phyloP scores from a whole-genome alignment of 192 early-diverging fungal species.

The Backusella liffmaniae region DNA sequence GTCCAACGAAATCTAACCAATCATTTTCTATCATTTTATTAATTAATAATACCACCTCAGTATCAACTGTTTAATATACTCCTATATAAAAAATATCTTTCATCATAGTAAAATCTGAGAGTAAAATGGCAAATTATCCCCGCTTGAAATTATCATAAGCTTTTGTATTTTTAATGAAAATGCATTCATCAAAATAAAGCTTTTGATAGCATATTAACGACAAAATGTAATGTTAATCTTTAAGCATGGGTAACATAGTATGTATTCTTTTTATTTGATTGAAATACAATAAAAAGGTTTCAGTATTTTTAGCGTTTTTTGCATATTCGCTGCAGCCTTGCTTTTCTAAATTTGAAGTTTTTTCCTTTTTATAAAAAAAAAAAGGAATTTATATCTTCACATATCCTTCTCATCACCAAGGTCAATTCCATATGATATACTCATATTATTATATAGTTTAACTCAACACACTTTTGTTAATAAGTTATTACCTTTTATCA shows the following conservation, averaged over 20 bases:
- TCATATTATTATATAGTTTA: not conserved
- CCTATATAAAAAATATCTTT: not conserved
- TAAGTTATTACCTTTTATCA: not conserved
- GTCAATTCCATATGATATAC: not conserved
- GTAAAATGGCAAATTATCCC: not conserved
- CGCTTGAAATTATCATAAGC: not conserved
- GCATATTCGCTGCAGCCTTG: not conserved
- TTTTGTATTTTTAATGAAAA: not conserved
- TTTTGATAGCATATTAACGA: not conserved
- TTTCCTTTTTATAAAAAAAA: not conserved
- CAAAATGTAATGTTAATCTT: too few relatives aligned
- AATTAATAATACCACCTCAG: too few relatives aligned
- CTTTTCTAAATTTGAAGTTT: not conserved
- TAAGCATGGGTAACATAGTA: too few relatives aligned
- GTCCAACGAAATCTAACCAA: too few relatives aligned
- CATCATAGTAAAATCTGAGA: not conserved
- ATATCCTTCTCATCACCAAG: not conserved
- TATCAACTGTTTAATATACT: not conserved
- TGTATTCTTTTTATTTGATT: not conserved
- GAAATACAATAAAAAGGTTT: not conserved
- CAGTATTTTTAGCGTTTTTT: not conserved
- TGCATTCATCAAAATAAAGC: not conserved
- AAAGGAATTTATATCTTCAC: not conserved
- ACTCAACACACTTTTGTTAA: not conserved
- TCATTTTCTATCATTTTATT: too few relatives aligned